Conservation (phyloP, 2,329 filamentous ascomycete genomes). For the Xylogone sp. region DNA sequence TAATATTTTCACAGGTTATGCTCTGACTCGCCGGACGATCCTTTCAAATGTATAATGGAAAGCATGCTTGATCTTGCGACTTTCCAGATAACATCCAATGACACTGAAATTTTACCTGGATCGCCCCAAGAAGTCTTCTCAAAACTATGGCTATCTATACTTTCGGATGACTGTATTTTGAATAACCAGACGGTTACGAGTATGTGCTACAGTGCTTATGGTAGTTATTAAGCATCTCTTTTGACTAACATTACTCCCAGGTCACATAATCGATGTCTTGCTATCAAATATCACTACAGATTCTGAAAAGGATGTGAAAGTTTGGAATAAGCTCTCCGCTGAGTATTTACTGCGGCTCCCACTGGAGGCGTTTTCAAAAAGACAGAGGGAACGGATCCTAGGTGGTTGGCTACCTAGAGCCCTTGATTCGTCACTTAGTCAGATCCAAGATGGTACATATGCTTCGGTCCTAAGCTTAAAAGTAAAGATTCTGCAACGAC, state of each 20-base stretch:
- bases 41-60: conserved; percentile 17
- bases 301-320: not conserved
- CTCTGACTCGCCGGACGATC: conserved; percentile 9
- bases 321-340: conserved; percentile 21
- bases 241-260: conserved; percentile 9
- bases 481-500: conserved; percentile 45
- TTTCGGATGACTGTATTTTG: conserved; percentile 19
- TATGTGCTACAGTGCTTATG: conserved; percentile 7
- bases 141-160: conserved; percentile 18
- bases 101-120: conserved; percentile 1
- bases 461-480: conserved; percentile 38
- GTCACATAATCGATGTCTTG: conserved; percentile 22
- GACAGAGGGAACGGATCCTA: conserved; percentile 42
- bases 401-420: conserved; percentile 15
- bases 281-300: conserved; percentile 15
- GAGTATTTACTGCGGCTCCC: conserved; percentile 21
- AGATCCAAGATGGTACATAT: conserved; percentile 9
- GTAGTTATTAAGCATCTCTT: not conserved
- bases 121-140: conserved; percentile 15
- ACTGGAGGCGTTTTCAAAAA: conserved; percentile 36
- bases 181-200: conserved; percentile 17
- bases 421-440: conserved; percentile 1
- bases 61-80: conserved; percentile 21
- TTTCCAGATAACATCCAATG: conserved; percentile 11
- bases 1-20: conserved; percentile 16